Conservation (phyloP, 192 early-diverging fungal genomes). For the Coemansia sp. region DNA sequence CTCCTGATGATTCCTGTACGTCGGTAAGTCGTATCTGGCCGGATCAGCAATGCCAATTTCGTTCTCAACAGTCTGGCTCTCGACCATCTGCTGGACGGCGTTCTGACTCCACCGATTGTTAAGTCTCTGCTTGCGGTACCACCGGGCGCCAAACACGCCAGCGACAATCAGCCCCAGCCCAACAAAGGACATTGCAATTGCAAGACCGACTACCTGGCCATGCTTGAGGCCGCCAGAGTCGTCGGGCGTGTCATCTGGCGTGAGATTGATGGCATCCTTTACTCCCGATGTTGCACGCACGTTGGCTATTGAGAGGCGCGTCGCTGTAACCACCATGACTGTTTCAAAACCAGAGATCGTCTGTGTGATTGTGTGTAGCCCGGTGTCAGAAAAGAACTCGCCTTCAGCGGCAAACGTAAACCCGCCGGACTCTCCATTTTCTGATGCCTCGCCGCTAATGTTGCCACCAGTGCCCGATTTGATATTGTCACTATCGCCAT, state of each 20-base stretch:
- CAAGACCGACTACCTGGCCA: conserved; percentile 10
- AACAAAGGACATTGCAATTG: conserved; percentile 10
- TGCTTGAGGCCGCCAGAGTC: not conserved
- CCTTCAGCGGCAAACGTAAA: not conserved
- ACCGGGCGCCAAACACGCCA: conserved; percentile 16
- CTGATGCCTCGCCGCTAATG: not conserved
- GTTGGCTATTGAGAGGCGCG: not conserved
- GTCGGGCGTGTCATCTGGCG: not conserved
- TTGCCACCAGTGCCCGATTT: no score
- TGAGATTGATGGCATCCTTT: not conserved
- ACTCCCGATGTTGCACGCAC: not conserved
- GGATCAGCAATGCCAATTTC: conserved; percentile 17
- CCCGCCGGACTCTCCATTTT: not conserved
- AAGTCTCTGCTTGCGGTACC: conserved; percentile 21
- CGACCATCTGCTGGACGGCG: conserved; percentile 34
- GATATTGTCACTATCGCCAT: not conserved
- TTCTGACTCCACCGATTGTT: conserved; percentile 21
- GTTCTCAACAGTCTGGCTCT: conserved; percentile 35
- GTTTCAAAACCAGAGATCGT: not conserved
- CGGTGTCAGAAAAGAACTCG: not conserved
- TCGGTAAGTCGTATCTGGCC: conserved; percentile 28
- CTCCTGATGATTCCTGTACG: conserved; percentile 29
- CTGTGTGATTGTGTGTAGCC: not conserved
- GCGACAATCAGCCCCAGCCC: conserved; percentile 17
- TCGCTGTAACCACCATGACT: conserved; percentile 1